Evolutionary conservation across 2,329 filamentous ascomycete genomes (phyloP).

Genomic region (Claviceps sp.): DNA sequence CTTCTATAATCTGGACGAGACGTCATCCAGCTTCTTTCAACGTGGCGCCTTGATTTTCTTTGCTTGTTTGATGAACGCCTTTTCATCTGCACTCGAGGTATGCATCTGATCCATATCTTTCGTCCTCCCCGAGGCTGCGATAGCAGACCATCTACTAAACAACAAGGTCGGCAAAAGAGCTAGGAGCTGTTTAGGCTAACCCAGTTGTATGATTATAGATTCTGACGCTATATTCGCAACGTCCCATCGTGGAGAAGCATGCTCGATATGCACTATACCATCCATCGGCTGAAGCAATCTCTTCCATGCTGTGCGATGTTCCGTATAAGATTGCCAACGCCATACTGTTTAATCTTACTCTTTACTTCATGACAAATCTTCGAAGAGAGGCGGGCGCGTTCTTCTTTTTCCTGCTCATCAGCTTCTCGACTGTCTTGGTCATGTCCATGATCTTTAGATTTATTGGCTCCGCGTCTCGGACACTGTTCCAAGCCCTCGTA

Average conservation of each 20-base stretch:
- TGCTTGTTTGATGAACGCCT: slow-evolving; percentile 75
- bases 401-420: slow-evolving; percentile 75
- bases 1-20: slow-evolving; percentile 59
- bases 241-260: slow-evolving; percentile 87
- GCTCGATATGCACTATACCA: slow-evolving; percentile 78
- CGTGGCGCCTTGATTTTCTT: slow-evolving; percentile 78
- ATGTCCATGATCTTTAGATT: slow-evolving; percentile 84
- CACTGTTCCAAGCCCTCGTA: slow-evolving; percentile 50
- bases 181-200: neutral
- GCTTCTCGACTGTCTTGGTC: slow-evolving; percentile 56
- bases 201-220: slow-evolving; percentile 34
- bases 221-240: slow-evolving; percentile 73
- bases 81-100: slow-evolving; percentile 63
- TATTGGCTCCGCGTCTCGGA: slow-evolving; percentile 63
- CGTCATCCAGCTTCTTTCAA: slow-evolving; percentile 62
- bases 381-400: slow-evolving; percentile 61
- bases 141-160: no score
- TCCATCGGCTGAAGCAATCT: slow-evolving; percentile 74
- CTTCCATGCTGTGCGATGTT: slow-evolving; percentile 75
- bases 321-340: slow-evolving; percentile 64
- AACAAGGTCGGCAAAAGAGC: no score
- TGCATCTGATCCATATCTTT: slow-evolving; percentile 7
- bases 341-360: slow-evolving; percentile 61
- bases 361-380: slow-evolving; percentile 84
- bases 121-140: no score